These are phyloP conservation scores for Candida adriatica DNA, from an alignment of 805 yeast species.

Conservation along the genomic window DNA sequence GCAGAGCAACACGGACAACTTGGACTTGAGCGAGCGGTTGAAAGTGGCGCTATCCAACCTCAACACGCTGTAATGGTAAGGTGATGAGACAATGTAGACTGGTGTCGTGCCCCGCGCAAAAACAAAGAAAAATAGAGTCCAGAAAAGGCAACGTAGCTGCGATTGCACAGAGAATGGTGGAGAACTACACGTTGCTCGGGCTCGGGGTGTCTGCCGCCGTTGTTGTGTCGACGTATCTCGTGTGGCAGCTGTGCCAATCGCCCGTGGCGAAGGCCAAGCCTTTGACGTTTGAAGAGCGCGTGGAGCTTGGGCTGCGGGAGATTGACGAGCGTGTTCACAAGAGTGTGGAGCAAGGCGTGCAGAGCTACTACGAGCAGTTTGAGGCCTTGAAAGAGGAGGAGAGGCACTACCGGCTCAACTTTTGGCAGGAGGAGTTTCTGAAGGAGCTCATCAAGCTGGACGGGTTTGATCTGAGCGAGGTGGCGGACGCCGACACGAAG, in stretches of 20 bases:
- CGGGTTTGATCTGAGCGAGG: conserved; percentile 38
- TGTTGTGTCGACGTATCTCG: conserved; percentile 10
- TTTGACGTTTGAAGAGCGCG: conserved; percentile 2
- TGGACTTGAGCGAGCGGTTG: conserved; percentile 41
- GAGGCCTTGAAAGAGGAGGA: conserved; percentile 12
- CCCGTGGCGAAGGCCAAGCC: not conserved
- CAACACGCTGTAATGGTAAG: too few species aligned
- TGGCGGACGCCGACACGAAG: conserved; percentile 32
- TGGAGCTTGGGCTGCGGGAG: conserved; percentile 1
- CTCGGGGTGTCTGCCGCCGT: conserved; percentile 10
- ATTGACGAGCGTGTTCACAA: conserved; percentile 1
- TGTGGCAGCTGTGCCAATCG: not conserved
- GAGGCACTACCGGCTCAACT: conserved; percentile 42
- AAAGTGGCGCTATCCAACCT: conserved; percentile 39
- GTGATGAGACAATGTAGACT: too few species aligned
- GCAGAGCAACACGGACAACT: conserved; percentile 21
- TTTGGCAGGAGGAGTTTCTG: conserved; percentile 59
- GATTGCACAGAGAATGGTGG: too few species aligned
- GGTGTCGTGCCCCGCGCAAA: too few species aligned
- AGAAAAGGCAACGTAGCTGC: too few species aligned
- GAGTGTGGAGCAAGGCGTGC: conserved; percentile 4
- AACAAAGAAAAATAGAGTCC: too few species aligned
- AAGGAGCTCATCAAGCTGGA: conserved; percentile 63
- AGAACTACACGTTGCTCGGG: conserved; percentile 4
- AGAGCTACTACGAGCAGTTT: conserved; percentile 7